Evolutionary conservation across 345 rosid genomes (phyloP).

Genomic region (Populus ilicifolia): DNA sequence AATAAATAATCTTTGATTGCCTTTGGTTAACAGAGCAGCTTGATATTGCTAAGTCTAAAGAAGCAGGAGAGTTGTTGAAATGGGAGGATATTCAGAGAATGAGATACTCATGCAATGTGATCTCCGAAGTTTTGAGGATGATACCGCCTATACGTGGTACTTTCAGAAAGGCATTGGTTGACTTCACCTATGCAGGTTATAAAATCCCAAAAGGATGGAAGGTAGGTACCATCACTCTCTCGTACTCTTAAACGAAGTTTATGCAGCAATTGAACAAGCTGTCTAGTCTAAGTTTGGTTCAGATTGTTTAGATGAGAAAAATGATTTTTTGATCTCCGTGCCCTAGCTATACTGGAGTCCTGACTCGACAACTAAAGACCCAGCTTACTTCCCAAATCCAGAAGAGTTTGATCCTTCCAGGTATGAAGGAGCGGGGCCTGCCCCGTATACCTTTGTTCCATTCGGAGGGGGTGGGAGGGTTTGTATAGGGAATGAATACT

Average conservation of each 20-base stretch:
- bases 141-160: conserved; percentile 5
- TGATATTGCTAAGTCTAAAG: conserved; percentile 13
- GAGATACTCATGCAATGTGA: conserved; percentile 14
- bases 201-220: conserved; percentile 27
- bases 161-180: conserved; percentile 10
- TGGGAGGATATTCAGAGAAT: conserved; percentile 21
- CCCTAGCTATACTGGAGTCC: too few species aligned
- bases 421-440: background rate
- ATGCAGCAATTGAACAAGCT: too few species aligned
- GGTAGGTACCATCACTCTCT: conserved; percentile 14
- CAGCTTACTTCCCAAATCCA: background rate
- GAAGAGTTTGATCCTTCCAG: background rate
- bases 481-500: conserved; percentile 7
- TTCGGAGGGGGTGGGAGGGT: conserved; percentile 11
- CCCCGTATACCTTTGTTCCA: background rate
- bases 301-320: too few species aligned
- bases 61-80: conserved; percentile 5
- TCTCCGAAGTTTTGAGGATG: conserved; percentile 6
- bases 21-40: conserved; percentile 8
- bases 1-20: background rate
- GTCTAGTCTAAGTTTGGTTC: too few species aligned
- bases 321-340: too few species aligned
- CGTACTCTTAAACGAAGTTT: too few species aligned
- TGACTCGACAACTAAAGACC: too few species aligned
- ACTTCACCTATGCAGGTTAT: conserved; percentile 15